phyloP scores from a whole-genome alignment of 2,329 filamentous ascomycete genomes.

The Colletotrichum echinochloae region DNA sequence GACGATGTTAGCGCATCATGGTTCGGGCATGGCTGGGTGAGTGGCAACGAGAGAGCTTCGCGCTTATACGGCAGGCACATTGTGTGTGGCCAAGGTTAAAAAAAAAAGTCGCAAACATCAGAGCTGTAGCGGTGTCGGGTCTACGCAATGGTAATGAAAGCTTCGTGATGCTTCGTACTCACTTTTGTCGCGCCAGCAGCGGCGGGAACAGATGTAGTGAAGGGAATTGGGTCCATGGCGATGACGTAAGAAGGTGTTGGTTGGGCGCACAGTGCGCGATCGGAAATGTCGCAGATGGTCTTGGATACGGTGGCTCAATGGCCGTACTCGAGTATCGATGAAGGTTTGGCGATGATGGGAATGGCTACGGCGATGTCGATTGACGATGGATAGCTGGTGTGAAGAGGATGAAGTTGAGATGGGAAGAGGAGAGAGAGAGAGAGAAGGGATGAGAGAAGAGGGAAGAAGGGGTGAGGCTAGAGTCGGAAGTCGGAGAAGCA shows the following conservation, averaged over 20 bases:
- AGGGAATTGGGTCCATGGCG: conserved; percentile 49
- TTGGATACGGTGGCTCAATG: conserved; percentile 26
- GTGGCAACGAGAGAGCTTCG: neutral
- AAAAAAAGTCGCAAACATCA: neutral
- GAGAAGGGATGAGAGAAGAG: conserved; percentile 26
- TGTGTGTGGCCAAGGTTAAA: neutral
- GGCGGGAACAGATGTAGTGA: conserved; percentile 39
- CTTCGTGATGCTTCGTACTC: conserved; percentile 24
- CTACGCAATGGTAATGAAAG: conserved; percentile 33
- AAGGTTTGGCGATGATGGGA: conserved; percentile 5
- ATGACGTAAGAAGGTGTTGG: conserved; percentile 48
- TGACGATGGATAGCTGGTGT: conserved; percentile 21
- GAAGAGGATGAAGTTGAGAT: conserved; percentile 19
- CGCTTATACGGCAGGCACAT: neutral
- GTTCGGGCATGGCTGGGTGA: neutral
- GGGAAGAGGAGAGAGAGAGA: neutral
- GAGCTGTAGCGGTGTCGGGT: neutral
- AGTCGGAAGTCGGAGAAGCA: conserved; percentile 28
- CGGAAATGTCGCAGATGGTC: conserved; percentile 2
- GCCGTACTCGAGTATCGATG: conserved; percentile 15
- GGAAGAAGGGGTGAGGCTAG: conserved; percentile 40
- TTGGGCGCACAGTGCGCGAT: conserved; percentile 34
- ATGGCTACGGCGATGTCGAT: conserved; percentile 13
- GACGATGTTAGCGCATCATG: conserved; percentile 26
- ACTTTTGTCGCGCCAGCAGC: conserved; percentile 48